These are phyloP conservation scores for Paramarasmius palmivorus DNA, from an alignment of 1,284 basidiomycete genomes.

Conservation along the genomic window DNA sequence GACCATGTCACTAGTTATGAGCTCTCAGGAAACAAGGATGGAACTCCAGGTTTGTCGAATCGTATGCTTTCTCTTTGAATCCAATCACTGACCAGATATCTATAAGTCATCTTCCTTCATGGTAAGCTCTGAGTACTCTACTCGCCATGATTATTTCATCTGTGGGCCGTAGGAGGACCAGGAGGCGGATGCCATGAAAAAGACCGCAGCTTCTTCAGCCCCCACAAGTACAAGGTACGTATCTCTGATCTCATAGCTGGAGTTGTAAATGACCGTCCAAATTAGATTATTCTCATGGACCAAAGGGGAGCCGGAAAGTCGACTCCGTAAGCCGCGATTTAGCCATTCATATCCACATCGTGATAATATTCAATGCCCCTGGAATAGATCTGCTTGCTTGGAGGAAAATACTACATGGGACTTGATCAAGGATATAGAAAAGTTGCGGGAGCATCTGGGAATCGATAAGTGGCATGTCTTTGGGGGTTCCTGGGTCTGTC, in stretches of 20 bases:
- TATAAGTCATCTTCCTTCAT: slow-evolving; percentile 79
- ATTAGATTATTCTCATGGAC: slow-evolving; percentile 76
- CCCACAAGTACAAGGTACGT: slow-evolving; percentile 75
- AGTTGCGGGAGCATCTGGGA: slow-evolving; percentile 68
- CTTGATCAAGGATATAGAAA: slow-evolving; percentile 89
- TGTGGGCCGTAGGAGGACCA: slow-evolving; percentile 56
- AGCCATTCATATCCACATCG: background rate
- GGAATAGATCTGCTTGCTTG: slow-evolving; percentile 63
- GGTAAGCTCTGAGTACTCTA: slow-evolving; percentile 38
- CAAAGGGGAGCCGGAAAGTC: slow-evolving; percentile 89
- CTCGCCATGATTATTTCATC: slow-evolving; percentile 2
- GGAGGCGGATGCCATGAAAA: slow-evolving; percentile 66
- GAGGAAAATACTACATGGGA: slow-evolving; percentile 96
- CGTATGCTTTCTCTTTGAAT: slow-evolving; percentile 2
- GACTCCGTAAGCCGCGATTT: slow-evolving; percentile 57
- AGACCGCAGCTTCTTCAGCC: slow-evolving; percentile 83
- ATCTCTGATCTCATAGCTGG: background rate
- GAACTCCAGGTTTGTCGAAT: slow-evolving; percentile 65
- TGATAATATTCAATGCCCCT: background rate
- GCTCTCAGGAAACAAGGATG: slow-evolving; percentile 74
- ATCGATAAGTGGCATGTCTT: slow-evolving; percentile 92
- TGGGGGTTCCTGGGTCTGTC: slow-evolving; percentile 83
- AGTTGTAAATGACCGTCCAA: background rate
- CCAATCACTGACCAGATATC: slow-evolving; percentile 1
- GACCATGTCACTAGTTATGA: slow-evolving; percentile 62